A percentile compares a stretch with the other conserved stretches of the same genome.
Evolutionary conservation across 2,329 filamentous ascomycete species (phyloP).

Genomic region (Botrytis pseudocinerea): DNA sequence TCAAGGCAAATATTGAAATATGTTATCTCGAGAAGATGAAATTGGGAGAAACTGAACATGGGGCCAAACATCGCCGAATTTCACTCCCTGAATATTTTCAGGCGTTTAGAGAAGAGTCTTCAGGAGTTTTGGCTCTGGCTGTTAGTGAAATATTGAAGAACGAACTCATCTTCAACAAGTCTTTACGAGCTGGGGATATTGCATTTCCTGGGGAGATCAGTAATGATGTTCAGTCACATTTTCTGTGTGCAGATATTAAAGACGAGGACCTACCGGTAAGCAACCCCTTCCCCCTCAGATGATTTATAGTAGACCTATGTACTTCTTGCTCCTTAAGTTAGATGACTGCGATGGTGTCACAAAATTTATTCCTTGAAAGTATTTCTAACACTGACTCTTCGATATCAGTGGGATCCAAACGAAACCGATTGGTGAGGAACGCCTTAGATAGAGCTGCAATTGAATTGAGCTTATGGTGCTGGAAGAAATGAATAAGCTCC

Average conservation of each 20-base stretch:
- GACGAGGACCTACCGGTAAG: background rate
- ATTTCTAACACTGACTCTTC: background rate
- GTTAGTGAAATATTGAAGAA: background rate
- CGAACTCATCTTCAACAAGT: background rate
- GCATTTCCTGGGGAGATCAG: background rate
- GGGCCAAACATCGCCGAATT: rapidly evolving
- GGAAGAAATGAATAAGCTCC: background rate
- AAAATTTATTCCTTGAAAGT: background rate
- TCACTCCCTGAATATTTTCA: background rate
- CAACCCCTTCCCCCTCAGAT: background rate
- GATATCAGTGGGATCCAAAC: background rate
- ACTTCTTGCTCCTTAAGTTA: background rate
- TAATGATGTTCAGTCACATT: background rate
- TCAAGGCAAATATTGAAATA: background rate
- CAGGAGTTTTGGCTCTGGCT: background rate
- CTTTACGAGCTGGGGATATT: background rate
- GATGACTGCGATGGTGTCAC: background rate
- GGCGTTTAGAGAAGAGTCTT: background rate
- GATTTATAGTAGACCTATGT: background rate
- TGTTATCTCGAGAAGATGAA: background rate
- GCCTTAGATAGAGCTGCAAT: background rate
- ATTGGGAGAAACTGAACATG: background rate
- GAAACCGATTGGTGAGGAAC: background rate
- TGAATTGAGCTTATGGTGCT: background rate
- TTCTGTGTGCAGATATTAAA: background rate